Conservation (phyloP, 1,139 yeast species). For the Sugiyamaella neomexicana region DNA sequence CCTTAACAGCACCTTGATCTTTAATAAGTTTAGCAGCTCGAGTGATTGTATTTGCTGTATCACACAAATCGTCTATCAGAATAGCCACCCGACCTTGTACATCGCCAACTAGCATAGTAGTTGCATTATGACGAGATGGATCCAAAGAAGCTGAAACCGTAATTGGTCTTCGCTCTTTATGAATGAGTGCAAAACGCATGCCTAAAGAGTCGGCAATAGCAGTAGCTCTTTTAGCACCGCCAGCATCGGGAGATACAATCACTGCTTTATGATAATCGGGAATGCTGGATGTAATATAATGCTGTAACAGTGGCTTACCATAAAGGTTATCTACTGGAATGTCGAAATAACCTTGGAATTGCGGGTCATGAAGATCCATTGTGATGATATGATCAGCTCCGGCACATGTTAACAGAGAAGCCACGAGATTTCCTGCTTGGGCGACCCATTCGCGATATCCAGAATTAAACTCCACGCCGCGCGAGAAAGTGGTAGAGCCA, state of each 20-base stretch:
- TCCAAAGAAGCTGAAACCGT: slow-evolving; percentile 22
- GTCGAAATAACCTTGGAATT: slow-evolving; percentile 90
- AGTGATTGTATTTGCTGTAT: slow-evolving; percentile 88
- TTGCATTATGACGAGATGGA: slow-evolving; percentile 44
- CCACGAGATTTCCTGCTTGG: slow-evolving; percentile 90
- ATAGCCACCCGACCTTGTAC: slow-evolving; percentile 83
- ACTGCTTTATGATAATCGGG: slow-evolving; percentile 78
- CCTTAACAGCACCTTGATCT: slow-evolving; percentile 87
- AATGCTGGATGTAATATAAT: slow-evolving; percentile 70
- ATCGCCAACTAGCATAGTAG: slow-evolving; percentile 93
- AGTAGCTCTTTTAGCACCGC: slow-evolving; percentile 96
- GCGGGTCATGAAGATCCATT: slow-evolving; percentile 96
- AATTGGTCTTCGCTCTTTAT: slow-evolving; percentile 76
- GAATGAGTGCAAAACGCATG: slow-evolving; percentile 89
- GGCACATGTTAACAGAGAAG: slow-evolving; percentile 83
- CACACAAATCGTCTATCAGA: slow-evolving; percentile 88
- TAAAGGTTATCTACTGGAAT: slow-evolving; percentile 90
- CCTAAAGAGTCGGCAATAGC: slow-evolving; percentile 89
- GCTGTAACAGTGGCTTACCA: slow-evolving; percentile 79
- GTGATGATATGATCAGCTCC: slow-evolving; percentile 97
- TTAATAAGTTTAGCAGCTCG: slow-evolving; percentile 88
- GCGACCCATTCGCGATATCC: slow-evolving; percentile 96
- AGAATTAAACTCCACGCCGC: slow-evolving; percentile 42
- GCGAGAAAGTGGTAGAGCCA: neutral
- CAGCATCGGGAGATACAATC: slow-evolving; percentile 93